Evolutionary conservation across 2,329 filamentous ascomycete genomes (phyloP), one percentile per base, ranked within the genome.

Genomic region (Fusarium dlaminii): DNA sequence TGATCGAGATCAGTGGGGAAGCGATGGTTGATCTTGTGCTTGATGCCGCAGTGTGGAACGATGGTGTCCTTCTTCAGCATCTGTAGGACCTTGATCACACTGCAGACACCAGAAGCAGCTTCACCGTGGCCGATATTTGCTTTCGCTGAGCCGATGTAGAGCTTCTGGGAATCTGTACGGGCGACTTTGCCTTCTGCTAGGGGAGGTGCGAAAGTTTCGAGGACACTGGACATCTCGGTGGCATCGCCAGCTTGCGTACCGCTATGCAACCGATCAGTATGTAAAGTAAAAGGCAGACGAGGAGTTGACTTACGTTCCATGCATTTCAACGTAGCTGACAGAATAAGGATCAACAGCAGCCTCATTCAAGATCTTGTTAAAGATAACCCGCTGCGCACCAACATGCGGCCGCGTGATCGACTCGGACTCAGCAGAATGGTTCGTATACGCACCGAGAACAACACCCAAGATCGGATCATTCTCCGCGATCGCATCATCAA

Each of bases 291-390:
- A 2, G 3, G 2, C 3, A 13, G 11, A 7, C 14, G 6, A 5
- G 8, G 3, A n/a, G 0, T 18, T 10, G 12, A 63, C 68, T 72
- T 27, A 64, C 69, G 70, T 73, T 45, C 95, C 95, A 80, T 98
- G 95, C 90, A 97, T 94, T 82, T 98, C 95, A 6, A 97, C 92
- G 76, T 96, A 97, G 81, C 91, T 90, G 34, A 98, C 89, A 63
- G 94, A 91, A 58, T 90, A 88, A 3, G 94, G 92, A 77, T 96
- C 91, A 22, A 96, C 88, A 64, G 91, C 92, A 30, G 93, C 91
- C 46, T 93, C 90, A 39, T 91, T 89, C 3, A 96, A 86, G 34
- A 97, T 85, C 54, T 87, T 86, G 69, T 87, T 87, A 77, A 90
- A 93, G 8, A 93, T 82, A 66, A 85, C 86, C 40, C 88, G 85